A percentile compares a stretch with the other conserved stretches of the same genome.
Evolutionary conservation across 2,329 filamentous ascomycete genomes (phyloP).

Genomic region (Gnomoniopsis smithogilvyi): DNA sequence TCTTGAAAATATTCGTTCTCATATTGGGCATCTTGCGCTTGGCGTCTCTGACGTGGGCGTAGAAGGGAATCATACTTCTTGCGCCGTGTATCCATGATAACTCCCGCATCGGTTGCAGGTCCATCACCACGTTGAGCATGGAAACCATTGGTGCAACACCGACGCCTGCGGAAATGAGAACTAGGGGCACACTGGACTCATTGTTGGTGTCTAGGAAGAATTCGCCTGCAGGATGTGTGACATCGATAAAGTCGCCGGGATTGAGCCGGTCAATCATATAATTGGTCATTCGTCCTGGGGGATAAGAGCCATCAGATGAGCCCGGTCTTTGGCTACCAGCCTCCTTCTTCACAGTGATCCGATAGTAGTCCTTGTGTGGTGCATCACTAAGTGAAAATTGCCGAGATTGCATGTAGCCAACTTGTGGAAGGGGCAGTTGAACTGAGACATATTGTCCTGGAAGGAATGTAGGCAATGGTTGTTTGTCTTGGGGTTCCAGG

Average conservation of each 20-base stretch:
- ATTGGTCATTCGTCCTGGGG: slow-evolving; percentile 64
- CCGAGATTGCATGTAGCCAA: slow-evolving; percentile 60
- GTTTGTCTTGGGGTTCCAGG: slow-evolving; percentile 59
- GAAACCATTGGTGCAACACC: slow-evolving; percentile 59
- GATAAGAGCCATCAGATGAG: neutral
- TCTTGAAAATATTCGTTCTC: slow-evolving; percentile 47
- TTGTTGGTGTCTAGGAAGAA: slow-evolving; percentile 51
- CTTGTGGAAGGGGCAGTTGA: slow-evolving; percentile 51
- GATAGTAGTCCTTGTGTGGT: slow-evolving; percentile 59
- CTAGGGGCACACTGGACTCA: slow-evolving; percentile 43
- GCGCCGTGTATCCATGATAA: slow-evolving; percentile 60
- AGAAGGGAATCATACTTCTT: slow-evolving; percentile 50
- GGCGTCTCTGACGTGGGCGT: slow-evolving; percentile 46
- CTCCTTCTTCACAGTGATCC: slow-evolving; percentile 70
- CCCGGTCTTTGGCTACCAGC: slow-evolving; percentile 46
- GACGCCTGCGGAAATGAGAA: slow-evolving; percentile 60
- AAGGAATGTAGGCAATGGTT: slow-evolving; percentile 58
- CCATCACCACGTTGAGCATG: slow-evolving; percentile 54
- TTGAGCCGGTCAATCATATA: slow-evolving; percentile 60
- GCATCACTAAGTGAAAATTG: slow-evolving; percentile 73
- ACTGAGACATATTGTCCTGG: slow-evolving; percentile 74
- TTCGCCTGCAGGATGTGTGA: slow-evolving; percentile 65
- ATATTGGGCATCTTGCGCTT: slow-evolving; percentile 32
- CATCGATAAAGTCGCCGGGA: slow-evolving; percentile 59
- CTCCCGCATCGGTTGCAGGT: slow-evolving; percentile 41